A percentile compares a stretch with the other conserved stretches of the same genome.
phyloP scores from a whole-genome alignment of 2,329 filamentous ascomycete genomes.

The Penicillium griseofulvum region DNA sequence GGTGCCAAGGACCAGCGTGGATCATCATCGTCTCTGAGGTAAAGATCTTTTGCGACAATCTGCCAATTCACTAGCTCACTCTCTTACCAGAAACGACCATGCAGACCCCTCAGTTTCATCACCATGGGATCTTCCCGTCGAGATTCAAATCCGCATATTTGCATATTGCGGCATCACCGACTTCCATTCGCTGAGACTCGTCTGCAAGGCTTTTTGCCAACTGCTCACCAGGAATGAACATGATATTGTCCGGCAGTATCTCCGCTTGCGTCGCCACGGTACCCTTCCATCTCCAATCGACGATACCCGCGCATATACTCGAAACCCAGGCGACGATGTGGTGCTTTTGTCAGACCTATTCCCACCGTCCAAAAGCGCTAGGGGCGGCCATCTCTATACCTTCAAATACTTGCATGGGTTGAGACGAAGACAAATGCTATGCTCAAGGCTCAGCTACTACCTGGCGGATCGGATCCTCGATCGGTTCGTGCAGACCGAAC shows the following conservation, averaged over 20 bases:
- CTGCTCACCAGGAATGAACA: constrained; percentile 40
- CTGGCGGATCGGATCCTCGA: constrained; percentile 44
- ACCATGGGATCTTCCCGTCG: constrained; percentile 43
- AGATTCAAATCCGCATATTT: constrained; percentile 44
- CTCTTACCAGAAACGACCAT: constrained; percentile 21
- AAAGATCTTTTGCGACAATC: not conserved
- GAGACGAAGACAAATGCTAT: constrained; percentile 39
- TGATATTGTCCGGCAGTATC: constrained; percentile 42
- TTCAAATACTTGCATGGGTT: constrained; percentile 42
- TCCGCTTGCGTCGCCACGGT: constrained; percentile 42
- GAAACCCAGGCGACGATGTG: constrained; percentile 44
- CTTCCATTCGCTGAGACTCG: constrained; percentile 37
- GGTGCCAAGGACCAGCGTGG: constrained; percentile 26
- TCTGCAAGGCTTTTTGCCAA: constrained; percentile 39
- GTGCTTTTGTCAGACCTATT: constrained; percentile 46
- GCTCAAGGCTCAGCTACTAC: constrained; percentile 40
- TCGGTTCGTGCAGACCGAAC: constrained; percentile 36
- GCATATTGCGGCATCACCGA: constrained; percentile 40
- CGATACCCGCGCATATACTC: constrained; percentile 36
- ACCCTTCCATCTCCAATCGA: constrained; percentile 42
- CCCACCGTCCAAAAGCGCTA: constrained; percentile 37
- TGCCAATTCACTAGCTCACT: not conserved
- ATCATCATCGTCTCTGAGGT: constrained; percentile 7
- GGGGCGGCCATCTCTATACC: constrained; percentile 40
- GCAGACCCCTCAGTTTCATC: constrained; percentile 24